A percentile compares a stretch with the other conserved stretches of the same genome.
Conservation (phyloP, 2,329 filamentous ascomycete species). For the Alternaria triticimaculans region DNA sequence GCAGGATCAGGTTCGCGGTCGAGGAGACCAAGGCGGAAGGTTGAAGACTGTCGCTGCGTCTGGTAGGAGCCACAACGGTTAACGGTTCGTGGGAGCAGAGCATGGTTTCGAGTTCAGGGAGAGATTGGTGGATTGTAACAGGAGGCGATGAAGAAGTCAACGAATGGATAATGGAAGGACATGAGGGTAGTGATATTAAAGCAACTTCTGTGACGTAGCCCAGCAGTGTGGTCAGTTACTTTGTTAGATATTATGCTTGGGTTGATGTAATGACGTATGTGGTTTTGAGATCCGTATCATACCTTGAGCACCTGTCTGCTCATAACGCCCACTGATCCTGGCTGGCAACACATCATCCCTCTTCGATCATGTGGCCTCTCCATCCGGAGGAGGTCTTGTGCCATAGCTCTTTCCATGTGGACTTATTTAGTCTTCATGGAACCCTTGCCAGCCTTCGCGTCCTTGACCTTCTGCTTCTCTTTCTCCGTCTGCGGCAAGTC, state of each 20-base stretch:
- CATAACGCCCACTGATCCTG: not conserved
- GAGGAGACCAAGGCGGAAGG: not conserved
- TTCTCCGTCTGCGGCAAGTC: slow-evolving; percentile 29
- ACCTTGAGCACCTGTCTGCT: not conserved
- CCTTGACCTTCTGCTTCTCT: slow-evolving; percentile 29
- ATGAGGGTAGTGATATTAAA: not conserved
- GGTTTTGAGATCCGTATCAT: not conserved
- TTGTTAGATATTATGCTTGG: not conserved
- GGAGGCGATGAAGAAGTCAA: not conserved
- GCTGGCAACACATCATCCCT: not conserved
- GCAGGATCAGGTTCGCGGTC: not conserved
- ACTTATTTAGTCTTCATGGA: slow-evolving; percentile 14
- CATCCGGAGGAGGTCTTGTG: not conserved
- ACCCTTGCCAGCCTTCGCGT: slow-evolving; percentile 28
- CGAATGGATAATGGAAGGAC: rapidly evolving
- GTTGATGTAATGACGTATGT: rapidly evolving
- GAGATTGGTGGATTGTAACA: not conserved
- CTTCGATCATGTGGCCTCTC: not conserved
- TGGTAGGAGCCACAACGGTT: not conserved
- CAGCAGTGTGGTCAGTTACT: not conserved
- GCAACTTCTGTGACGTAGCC: not conserved
- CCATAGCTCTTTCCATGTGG: not conserved
- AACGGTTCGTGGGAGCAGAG: not conserved
- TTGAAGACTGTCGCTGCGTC: not conserved
- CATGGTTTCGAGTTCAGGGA: not conserved